Base-by-base conservation (phyloP, 2,329 filamentous ascomycete genomes). In the Fusarium stilboides region DNA sequence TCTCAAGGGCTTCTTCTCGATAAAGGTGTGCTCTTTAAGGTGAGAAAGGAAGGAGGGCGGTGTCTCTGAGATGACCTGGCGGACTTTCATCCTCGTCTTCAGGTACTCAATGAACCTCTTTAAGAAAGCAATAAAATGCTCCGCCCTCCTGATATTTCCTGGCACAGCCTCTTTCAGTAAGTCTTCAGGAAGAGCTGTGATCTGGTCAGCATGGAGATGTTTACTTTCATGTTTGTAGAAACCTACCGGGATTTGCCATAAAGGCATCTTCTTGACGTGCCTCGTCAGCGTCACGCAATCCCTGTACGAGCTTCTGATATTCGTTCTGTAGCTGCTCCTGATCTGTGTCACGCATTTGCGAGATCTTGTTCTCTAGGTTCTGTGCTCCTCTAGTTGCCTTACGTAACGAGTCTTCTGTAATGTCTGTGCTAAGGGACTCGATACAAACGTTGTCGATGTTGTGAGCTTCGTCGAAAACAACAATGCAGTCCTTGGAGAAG, bases 361-460 rank as follows among this genome's bases (percentile, higher is more conserved):
- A 88, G 71, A 99, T 98, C 77, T 92, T 97, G 31, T 89, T 89
- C 77, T 99, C 96, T 2, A 99, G 84, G 71, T 97, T 98, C 70
- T 91, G 91, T 14, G 95, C 97, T 7, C 96, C 96, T 69, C 94
- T 88, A 2, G 94, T 94, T 20, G 96, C 96, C 81, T 94, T 97
- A 22, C 94, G 89, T 54, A 99, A 80, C 1, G 95, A 98, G 72
- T 98, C 96, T 77, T 99, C 94, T 0, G 95, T 98, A 59, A 99
- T 88, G 75, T 99, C 96, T 42, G 97, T 98, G 76, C 96, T 99
- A 14, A 98, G 83, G 3, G 96, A 95, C 77, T 99, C 96, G 71
- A 99, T 99, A 78, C 97, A 99, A 62, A 99, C 96, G 77, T 99
- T 99, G 85, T 99, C 96, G 73, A 99, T 99, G 77, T 99, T 99